A percentile compares a stretch with the other conserved stretches of the same genome.
Evolutionary conservation across 2,329 filamentous ascomycete species (phyloP).

Genomic region (Nemania bipapillata): DNA sequence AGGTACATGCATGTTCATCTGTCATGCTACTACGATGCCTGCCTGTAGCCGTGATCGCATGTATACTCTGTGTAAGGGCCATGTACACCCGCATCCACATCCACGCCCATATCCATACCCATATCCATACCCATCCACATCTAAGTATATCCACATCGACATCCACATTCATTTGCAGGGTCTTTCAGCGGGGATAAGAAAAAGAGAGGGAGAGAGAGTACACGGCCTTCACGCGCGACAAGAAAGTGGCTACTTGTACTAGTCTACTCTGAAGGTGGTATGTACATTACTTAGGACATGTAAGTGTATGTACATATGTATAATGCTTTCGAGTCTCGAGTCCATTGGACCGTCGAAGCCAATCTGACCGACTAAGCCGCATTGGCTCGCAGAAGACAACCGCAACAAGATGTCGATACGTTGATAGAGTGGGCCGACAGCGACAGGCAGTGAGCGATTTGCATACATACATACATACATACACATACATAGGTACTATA

Average conservation of each 20-base stretch:
- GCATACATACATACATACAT: constrained; percentile 35
- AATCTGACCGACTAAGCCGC: constrained; percentile 41
- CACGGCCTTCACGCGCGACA: constrained; percentile 33
- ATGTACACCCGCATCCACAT: constrained; percentile 51
- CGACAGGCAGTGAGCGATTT: constrained; percentile 50
- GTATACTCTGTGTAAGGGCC: constrained; percentile 50
- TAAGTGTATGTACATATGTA: too few species aligned
- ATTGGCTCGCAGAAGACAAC: constrained; percentile 39
- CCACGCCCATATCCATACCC: too few species aligned
- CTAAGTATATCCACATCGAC: too few species aligned
- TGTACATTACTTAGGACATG: too few species aligned
- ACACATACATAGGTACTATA: too few species aligned
- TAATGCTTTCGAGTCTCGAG: constrained; percentile 29
- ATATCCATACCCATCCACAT: too few species aligned
- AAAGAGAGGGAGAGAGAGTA: too few species aligned
- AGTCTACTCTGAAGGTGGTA: constrained; percentile 12
- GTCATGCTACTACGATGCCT: constrained; percentile 53
- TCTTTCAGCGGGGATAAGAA: constrained; percentile 43
- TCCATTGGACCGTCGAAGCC: constrained; percentile 39
- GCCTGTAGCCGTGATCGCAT: constrained; percentile 49
- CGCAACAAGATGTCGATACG: constrained; percentile 34
- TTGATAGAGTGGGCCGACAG: constrained; percentile 40
- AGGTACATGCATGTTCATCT: constrained; percentile 54
- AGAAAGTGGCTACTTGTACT: constrained; percentile 42
- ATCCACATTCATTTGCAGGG: too few species aligned